Conservation (phyloP, 202 grass and related monocot species). For the Eragrostis tef region DNA sequence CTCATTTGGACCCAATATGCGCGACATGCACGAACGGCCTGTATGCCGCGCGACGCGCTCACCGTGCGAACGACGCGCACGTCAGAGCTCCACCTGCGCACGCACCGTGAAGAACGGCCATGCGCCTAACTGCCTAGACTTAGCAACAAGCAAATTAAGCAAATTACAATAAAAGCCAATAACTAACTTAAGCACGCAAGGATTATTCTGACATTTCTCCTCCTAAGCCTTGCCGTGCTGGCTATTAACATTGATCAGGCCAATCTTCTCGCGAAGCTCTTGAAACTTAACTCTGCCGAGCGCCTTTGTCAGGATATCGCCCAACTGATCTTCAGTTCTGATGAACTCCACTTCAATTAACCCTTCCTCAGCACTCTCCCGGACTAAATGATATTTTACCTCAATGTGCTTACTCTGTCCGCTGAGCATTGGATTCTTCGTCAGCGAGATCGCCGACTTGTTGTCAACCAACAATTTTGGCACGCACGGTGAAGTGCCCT, state of each 20-base stretch:
- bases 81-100: no score
- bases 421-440: constrained; percentile 37
- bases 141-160: no score
- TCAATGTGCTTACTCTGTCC: constrained; percentile 41
- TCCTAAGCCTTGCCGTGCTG: no score
- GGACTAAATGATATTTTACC: constrained; percentile 34
- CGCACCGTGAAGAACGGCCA: no score
- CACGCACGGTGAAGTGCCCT: background rate
- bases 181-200: no score
- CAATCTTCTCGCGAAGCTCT: background rate
- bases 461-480: constrained; percentile 6
- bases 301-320: constrained; percentile 33
- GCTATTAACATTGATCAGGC: background rate
- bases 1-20: no score
- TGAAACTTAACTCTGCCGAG: background rate
- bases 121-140: no score
- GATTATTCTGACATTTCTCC: no score
- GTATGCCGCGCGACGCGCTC: no score
- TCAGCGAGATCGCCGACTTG: constrained; percentile 36
- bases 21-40: no score
- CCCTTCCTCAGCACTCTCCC: constrained; percentile 11
- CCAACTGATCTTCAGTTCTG: constrained; percentile 20
- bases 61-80: no score
- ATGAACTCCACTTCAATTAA: constrained; percentile 31
- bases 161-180: no score